A percentile compares a stretch with the other conserved stretches of the same genome.
phyloP scores from a whole-genome alignment of 176 grass and related monocot genomes.

The Microstegium vimineum region DNA sequence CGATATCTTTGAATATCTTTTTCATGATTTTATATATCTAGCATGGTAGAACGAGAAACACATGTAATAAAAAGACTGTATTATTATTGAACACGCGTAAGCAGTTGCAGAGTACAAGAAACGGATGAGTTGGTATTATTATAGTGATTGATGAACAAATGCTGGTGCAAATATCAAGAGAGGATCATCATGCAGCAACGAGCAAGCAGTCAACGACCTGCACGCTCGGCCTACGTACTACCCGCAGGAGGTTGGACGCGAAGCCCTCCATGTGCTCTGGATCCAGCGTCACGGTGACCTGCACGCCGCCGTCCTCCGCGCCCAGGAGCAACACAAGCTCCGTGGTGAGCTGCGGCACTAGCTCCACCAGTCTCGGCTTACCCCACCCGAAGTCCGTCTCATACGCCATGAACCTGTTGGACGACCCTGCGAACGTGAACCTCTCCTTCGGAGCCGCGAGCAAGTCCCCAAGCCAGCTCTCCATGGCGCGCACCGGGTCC shows the following conservation, averaged over 20 bases:
- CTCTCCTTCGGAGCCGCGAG: not conserved
- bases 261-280: not conserved
- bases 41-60: no score
- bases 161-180: no score
- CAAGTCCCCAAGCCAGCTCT: not conserved
- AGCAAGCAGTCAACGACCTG: no score
- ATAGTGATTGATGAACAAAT: no score
- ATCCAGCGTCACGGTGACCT: not conserved
- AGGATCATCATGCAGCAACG: no score
- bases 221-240: no score
- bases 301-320: conserved; percentile 10
- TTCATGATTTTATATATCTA: no score
- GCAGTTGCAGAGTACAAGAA: no score
- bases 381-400: conserved; percentile 42
- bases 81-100: no score
- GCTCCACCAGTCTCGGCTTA: conserved; percentile 17
- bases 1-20: no score
- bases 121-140: no score
- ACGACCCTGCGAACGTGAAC: not conserved
- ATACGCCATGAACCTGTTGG: conserved; percentile 40
- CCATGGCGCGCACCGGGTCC: not conserved
- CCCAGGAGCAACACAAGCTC: conserved; percentile 12
- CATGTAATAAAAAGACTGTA: no score
- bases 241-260: not conserved
- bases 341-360: not conserved